Conservation (phyloP, 129 eudicot genomes). For the Artemisia tridentata region DNA sequence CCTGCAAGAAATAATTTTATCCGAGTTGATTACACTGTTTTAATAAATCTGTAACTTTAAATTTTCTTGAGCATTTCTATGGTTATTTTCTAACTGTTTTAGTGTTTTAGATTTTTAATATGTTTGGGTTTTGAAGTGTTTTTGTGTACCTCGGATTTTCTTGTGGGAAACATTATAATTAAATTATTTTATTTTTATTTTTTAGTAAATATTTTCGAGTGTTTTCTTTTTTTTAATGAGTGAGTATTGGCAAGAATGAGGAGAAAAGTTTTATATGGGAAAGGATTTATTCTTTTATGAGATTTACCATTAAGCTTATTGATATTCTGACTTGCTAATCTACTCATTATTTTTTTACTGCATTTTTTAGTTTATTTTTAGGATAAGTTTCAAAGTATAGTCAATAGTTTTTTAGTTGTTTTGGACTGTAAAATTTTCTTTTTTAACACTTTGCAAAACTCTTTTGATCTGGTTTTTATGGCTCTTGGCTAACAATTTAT, state of each 20-base stretch:
- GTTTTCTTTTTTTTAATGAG: not conserved
- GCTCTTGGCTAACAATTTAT: too few relatives aligned
- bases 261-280: slow-evolving; percentile 26
- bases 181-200: not conserved
- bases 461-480: too few relatives aligned
- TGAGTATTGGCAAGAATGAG: slow-evolving; percentile 34
- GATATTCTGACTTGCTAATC: slow-evolving; percentile 50
- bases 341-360: not conserved
- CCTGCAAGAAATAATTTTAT: not conserved
- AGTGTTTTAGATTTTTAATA: slow-evolving; percentile 10
- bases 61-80: not conserved
- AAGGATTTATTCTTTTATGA: slow-evolving; percentile 29
- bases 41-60: not conserved
- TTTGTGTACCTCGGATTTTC: slow-evolving; percentile 17
- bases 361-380: not conserved
- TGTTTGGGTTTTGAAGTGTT: slow-evolving; percentile 18
- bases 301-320: slow-evolving; percentile 48
- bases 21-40: slow-evolving; percentile 14
- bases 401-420: too few relatives aligned
- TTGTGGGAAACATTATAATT: slow-evolving; percentile 19
- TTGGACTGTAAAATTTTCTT: too few relatives aligned
- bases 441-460: too few relatives aligned
- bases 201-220: not conserved
- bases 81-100: not conserved
- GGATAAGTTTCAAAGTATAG: too few relatives aligned